Percentiles rank a stretch among this genome's conserved stretches.
phyloP scores from a whole-genome alignment of 2,329 filamentous ascomycete genomes.

The Aspergillus floridensis region DNA sequence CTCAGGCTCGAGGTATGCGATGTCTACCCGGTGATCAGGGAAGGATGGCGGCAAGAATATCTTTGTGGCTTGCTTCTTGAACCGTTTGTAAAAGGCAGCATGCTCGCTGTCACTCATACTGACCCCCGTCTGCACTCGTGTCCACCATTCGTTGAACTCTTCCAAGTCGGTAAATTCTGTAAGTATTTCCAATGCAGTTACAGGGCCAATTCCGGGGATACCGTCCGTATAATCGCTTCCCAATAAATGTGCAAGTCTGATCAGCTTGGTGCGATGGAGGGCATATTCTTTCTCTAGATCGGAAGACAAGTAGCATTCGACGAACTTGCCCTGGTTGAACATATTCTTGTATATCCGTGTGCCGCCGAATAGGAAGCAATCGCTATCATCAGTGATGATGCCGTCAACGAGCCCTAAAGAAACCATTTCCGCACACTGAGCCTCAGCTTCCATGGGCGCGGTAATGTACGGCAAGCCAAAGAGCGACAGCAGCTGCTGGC shows the following conservation, averaged over 20 bases:
- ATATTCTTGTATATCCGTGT: constrained; percentile 99
- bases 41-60: constrained; percentile 81
- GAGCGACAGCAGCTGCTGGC: constrained; percentile 81
- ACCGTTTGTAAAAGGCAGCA: constrained; percentile 74
- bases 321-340: constrained; percentile 98
- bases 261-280: constrained; percentile 80
- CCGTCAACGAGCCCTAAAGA: constrained; percentile 85
- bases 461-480: constrained; percentile 97
- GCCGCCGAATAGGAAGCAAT: constrained; percentile 94
- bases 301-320: constrained; percentile 84
- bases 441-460: constrained; percentile 98
- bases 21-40: constrained; percentile 72
- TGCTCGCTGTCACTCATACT: constrained; percentile 58
- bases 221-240: constrained; percentile 96
- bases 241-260: constrained; percentile 83
- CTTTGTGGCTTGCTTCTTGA: constrained; percentile 78
- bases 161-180: constrained; percentile 76
- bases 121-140: constrained; percentile 68
- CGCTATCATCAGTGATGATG: constrained; percentile 95
- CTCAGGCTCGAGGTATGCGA: constrained; percentile 81
- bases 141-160: constrained; percentile 88
- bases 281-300: constrained; percentile 90
- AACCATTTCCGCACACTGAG: constrained; percentile 92
- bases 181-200: constrained; percentile 90
- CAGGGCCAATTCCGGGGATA: constrained; percentile 83